Evolutionary conservation across 2,329 filamentous ascomycete genomes (phyloP), one percentile per base, ranked within the genome.

Genomic region (Colletotrichum sp.): DNA sequence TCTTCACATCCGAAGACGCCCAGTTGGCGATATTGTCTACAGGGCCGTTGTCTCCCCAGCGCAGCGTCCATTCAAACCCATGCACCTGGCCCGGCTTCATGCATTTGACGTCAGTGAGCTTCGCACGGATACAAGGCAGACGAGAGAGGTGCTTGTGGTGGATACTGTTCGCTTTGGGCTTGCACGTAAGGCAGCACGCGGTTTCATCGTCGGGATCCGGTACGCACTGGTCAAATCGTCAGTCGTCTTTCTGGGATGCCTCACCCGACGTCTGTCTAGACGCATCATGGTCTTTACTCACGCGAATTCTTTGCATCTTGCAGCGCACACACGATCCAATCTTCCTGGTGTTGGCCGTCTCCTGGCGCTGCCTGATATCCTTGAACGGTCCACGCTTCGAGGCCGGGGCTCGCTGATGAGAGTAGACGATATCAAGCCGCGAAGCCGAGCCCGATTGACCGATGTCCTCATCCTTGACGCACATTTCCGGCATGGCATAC

Each of bases 251-350:
- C 39, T 21, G 39, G 18, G 6, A n/a, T 48, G 39, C 39, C 30
- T 21, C 30, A 32, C 15, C 18, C 57, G 28, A 32, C 5, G 57
- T 28, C n/a, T 26, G 30, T 24, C 21, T 6, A 16, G 30, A 34
- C 28, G 18, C 21, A 15, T 28, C 18, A 6, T 28, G 7, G 18
- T 13, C 32, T 63, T 24, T 36, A 84, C 90, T 87, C 82, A 92
- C 91, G 65, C 91, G 87, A 78, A 92, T 92, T 59, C 90, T 87
- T 78, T 92, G 91, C 89, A 92, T 92, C 66, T 90, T 87, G 77
- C 91, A 93, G 60, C 91, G 86, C 74, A 92, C 89, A 79, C 91
- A 93, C 24, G 89, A 91, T 10, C 90, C 90, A 21, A 90, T 89
- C 70, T 88, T 89, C 74, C 91, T 86, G 3, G 90, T 92, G 72